Conservation (phyloP, 2,329 filamentous ascomycete genomes). For the Magnaporthales sp. region DNA sequence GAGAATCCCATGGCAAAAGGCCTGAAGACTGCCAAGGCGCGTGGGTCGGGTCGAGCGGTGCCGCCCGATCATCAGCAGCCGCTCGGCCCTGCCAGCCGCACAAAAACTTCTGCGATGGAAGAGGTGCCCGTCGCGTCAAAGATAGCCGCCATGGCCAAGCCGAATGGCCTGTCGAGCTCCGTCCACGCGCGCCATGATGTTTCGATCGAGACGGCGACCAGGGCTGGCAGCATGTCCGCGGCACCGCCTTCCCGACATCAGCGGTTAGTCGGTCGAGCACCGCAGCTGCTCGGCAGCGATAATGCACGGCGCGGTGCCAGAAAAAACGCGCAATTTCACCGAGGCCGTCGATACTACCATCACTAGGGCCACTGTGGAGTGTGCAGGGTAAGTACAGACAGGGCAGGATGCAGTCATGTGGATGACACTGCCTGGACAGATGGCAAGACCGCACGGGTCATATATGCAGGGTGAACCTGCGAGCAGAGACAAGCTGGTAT, state of each 20-base stretch:
- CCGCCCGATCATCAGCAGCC: neutral
- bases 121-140: neutral
- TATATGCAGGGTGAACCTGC: neutral
- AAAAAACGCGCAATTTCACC: neutral
- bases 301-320: slow-evolving; percentile 5
- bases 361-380: slow-evolving; percentile 39
- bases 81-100: no score
- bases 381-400: slow-evolving; percentile 16
- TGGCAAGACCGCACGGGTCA: neutral
- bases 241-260: neutral
- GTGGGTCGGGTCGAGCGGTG: neutral
- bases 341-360: slow-evolving; percentile 24
- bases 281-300: slow-evolving; percentile 20
- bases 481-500: neutral
- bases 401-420: neutral
- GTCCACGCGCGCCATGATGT: neutral
- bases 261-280: neutral
- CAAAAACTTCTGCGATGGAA: no score
- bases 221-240: neutral
- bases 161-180: neutral
- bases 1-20: neutral
- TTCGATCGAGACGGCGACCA: neutral
- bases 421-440: neutral
- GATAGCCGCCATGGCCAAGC: neutral
- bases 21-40: neutral